Percentiles rank a stretch among this genome's conserved stretches.
These are phyloP conservation scores for Cymbopogon citratus DNA, from an alignment of 176 grass and related monocot species.

Conservation along the genomic window DNA sequence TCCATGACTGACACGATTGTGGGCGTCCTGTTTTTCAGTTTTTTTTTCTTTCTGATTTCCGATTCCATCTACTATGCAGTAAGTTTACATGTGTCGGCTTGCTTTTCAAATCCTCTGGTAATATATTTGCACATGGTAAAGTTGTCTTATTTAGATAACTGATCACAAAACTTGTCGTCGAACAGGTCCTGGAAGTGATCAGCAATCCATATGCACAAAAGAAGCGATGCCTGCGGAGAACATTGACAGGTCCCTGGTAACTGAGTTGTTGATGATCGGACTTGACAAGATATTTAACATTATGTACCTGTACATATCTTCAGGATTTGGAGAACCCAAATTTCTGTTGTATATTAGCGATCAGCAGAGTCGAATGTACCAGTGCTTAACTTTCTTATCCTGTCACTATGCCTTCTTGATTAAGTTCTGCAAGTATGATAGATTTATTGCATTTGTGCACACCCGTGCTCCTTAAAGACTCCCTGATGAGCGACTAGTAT, in stretches of 20 bases:
- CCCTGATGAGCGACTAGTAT: neutral
- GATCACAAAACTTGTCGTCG: neutral
- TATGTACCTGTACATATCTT: slow-evolving; percentile 37
- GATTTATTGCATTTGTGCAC: neutral
- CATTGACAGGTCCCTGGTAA: slow-evolving; percentile 77
- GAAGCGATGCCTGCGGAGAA: slow-evolving; percentile 67
- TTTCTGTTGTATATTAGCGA: slow-evolving; percentile 37
- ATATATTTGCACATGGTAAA: neutral
- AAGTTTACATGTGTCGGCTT: neutral
- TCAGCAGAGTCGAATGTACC: slow-evolving; percentile 28
- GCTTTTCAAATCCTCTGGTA: neutral
- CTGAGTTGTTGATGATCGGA: neutral
- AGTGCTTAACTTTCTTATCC: slow-evolving; percentile 13
- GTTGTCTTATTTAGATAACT: neutral
- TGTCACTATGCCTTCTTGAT: slow-evolving; percentile 6
- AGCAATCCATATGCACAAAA: slow-evolving; percentile 45
- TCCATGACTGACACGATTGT: neutral
- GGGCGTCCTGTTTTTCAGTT: neutral
- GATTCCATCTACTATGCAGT: neutral
- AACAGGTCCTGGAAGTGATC: slow-evolving; percentile 44
- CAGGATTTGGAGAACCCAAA: slow-evolving; percentile 28
- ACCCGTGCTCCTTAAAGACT: neutral
- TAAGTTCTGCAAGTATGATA: neutral
- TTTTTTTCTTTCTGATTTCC: neutral
- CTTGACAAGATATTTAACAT: slow-evolving; percentile 40